Evolutionary conservation across 169 alveolate genomes (phyloP), one percentile per base, ranked within the genome.

Genomic region (Ophryocystis elektroscirrha): DNA sequence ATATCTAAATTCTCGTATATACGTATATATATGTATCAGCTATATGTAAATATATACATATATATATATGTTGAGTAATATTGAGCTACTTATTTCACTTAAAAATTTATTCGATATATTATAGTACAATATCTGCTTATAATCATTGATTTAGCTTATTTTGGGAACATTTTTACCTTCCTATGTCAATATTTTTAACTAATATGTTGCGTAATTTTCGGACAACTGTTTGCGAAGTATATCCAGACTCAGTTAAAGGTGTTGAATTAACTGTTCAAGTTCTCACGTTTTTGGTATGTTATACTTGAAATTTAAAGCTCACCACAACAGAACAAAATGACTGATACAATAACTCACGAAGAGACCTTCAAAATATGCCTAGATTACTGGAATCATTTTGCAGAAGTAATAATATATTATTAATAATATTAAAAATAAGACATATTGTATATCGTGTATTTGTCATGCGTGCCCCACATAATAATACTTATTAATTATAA

Each of bases 341-440:
- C n/a, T n/a, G n/a, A n/a, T n/a, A n/a, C n/a, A n/a, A n/a, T n/a
- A n/a, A n/a, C 72, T 52, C 89, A 84, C 69, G 97, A 93, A 43
- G 96, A 89, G 46, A 84, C 93, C 12, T 94, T 91, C 63, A 87
- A 91, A 55, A 89, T 87, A 12, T 87, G 96, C 41, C 67, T 82
- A 39, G 98, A 91, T 56, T 91, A 84, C 68, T 94, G 97, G 97
- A 87, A 81, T 44, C 64, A 73, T 39, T 81, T 94, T 60, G 78
- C 94, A 0, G 78, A 52, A 2, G 44, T 39, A 43, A 18, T 52
- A 44, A 15, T n/a, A n/a, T n/a, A n/a, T n/a, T n/a, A 7, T 25
- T 51, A 15, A 38, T 26, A 37, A 19, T 44, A 28, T 28, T 30
- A 25, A 12, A 7, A 42, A 42, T n/a, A 48, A 52, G 5, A 51